Conservation (phyloP, 2,329 filamentous ascomycete genomes). For the Byssochlamys sp. region DNA sequence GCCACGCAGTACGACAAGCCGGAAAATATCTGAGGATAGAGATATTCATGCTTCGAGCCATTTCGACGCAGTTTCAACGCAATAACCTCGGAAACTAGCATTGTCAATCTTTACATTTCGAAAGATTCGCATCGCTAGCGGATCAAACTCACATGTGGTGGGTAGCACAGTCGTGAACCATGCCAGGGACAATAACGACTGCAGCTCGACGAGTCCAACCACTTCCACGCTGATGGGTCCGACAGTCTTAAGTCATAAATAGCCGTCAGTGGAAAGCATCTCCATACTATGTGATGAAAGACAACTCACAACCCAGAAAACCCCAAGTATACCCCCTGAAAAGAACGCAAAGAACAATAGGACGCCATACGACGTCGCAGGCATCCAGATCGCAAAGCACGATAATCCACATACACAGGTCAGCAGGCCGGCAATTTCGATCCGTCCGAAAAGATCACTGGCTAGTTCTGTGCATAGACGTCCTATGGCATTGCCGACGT, state of each 20-base stretch:
- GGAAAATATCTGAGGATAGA: background rate
- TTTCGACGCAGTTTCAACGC: slow-evolving; percentile 41
- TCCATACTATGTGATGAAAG: too few relatives aligned
- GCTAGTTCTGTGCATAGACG: slow-evolving; percentile 38
- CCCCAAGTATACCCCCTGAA: slow-evolving; percentile 37
- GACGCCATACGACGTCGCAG: slow-evolving; percentile 33
- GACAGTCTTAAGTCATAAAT: slow-evolving; percentile 10
- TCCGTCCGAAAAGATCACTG: slow-evolving; percentile 32
- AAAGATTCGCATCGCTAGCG: too few relatives aligned
- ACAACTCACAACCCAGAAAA: slow-evolving; percentile 33
- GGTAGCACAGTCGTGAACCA: slow-evolving; percentile 26
- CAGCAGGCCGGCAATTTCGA: background rate
- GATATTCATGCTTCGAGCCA: slow-evolving; percentile 24
- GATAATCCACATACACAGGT: slow-evolving; percentile 27
- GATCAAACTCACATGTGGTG: slow-evolving; percentile 32
- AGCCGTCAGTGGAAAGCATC: too few relatives aligned
- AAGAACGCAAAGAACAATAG: slow-evolving; percentile 37
- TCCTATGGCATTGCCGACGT: slow-evolving; percentile 40
- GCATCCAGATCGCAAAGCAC: slow-evolving; percentile 40
- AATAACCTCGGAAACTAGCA: slow-evolving; percentile 42
- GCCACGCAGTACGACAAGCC: slow-evolving; percentile 7
- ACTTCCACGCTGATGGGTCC: slow-evolving; percentile 19
- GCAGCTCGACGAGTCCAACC: slow-evolving; percentile 16
- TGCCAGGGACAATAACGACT: slow-evolving; percentile 15
- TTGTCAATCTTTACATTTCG: too few relatives aligned